phyloP scores from a whole-genome alignment of 768 basidiomycete genomes.

The Trametes elegans region DNA sequence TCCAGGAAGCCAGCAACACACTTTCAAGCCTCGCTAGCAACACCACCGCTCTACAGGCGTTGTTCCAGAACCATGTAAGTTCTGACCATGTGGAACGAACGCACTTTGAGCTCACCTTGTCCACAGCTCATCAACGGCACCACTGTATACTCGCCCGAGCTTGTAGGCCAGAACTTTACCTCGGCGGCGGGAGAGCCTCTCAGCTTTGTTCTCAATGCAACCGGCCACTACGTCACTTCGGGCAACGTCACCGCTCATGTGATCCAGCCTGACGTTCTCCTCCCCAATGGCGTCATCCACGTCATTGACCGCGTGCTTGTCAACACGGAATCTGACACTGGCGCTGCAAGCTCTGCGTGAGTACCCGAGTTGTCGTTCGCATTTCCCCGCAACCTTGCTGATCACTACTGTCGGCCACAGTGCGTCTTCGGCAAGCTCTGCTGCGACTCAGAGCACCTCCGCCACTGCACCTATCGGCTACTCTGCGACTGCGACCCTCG shows the following conservation, averaged over 20 bases:
- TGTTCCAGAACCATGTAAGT: slow-evolving; percentile 63
- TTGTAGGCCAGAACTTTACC: slow-evolving; percentile 41
- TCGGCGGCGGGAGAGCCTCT: slow-evolving; percentile 59
- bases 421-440: slow-evolving; percentile 48
- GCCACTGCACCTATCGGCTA: slow-evolving; percentile 42
- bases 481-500: slow-evolving; percentile 21
- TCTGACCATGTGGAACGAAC: neutral
- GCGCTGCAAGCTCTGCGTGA: slow-evolving; percentile 54
- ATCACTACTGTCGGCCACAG: slow-evolving; percentile 19
- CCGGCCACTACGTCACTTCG: slow-evolving; percentile 55
- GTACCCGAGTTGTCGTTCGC: slow-evolving; percentile 23
- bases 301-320: slow-evolving; percentile 54
- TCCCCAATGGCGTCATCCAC: slow-evolving; percentile 70
- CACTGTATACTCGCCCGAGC: slow-evolving; percentile 55
- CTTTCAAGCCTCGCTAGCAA: slow-evolving; percentile 42
- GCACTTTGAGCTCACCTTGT: no score
- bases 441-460: slow-evolving; percentile 35
- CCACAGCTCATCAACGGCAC: slow-evolving; percentile 65
- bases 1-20: slow-evolving; percentile 25
- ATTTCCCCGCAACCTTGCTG: neutral
- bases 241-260: slow-evolving; percentile 51
- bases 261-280: slow-evolving; percentile 55
- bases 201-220: slow-evolving; percentile 49
- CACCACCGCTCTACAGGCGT: slow-evolving; percentile 38
- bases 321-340: slow-evolving; percentile 40